Evolutionary conservation across 2,329 filamentous ascomycete genomes (phyloP).

Genomic region (Xylariaceae sp.): DNA sequence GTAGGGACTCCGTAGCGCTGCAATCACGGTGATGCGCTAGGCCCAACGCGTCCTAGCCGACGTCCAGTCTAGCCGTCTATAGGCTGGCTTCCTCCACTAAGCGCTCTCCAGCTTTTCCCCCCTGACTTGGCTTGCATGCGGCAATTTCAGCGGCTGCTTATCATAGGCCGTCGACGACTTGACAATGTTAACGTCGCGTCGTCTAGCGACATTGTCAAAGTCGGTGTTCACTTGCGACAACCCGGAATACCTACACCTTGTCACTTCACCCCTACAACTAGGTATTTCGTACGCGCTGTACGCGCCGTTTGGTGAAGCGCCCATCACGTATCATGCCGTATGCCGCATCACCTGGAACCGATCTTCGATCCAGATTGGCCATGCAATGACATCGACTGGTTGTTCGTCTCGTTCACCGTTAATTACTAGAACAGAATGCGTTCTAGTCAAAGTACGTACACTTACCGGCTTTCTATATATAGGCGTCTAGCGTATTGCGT

Average conservation of each 20-base stretch:
- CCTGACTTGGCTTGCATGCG: constrained; percentile 16
- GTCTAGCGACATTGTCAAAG: too few relatives aligned
- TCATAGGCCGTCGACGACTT: background rate
- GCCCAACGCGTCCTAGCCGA: background rate
- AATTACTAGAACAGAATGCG: background rate
- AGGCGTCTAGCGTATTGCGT: too few relatives aligned
- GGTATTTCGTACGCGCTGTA: background rate
- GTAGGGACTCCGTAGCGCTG: background rate
- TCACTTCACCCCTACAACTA: background rate
- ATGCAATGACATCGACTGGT: background rate
- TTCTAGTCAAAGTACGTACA: too few relatives aligned
- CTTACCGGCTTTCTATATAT: too few relatives aligned
- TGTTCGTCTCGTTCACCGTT: background rate
- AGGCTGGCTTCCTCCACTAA: background rate
- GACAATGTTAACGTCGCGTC: too few relatives aligned
- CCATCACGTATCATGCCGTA: background rate
- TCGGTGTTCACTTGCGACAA: background rate
- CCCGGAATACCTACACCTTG: background rate
- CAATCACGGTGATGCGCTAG: background rate
- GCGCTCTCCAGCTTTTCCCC: constrained; percentile 9
- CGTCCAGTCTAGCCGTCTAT: background rate
- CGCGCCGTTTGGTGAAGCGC: background rate
- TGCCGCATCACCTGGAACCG: background rate
- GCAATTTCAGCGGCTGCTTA: constrained; percentile 22
- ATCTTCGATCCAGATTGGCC: background rate